A percentile compares a stretch with the other conserved stretches of the same genome.
Conservation (phyloP, 2,329 filamentous ascomycete genomes). For the Penicillium sp. region DNA sequence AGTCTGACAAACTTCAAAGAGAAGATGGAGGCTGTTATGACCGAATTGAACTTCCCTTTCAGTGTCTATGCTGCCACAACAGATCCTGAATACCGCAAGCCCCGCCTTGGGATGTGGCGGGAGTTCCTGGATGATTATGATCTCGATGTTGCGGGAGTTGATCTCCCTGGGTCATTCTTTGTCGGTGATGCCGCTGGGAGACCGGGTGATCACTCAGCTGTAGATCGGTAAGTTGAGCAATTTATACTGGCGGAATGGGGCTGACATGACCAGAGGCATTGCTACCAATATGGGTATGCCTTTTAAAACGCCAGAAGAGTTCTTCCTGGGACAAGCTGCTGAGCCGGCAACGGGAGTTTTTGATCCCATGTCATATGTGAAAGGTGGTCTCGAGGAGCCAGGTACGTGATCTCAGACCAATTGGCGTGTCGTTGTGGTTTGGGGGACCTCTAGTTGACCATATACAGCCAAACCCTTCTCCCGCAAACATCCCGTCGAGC, state of each 20-base stretch:
- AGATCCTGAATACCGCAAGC: constrained; percentile 83
- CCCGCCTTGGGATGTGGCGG: constrained; percentile 84
- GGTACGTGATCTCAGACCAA: constrained; percentile 29
- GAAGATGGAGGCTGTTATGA: constrained; percentile 71
- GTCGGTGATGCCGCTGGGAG: constrained; percentile 78
- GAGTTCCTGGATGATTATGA: constrained; percentile 64
- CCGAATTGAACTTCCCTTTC: constrained; percentile 67
- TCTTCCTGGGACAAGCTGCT: constrained; percentile 70
- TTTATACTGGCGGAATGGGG: constrained; percentile 9
- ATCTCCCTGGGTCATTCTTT: constrained; percentile 73
- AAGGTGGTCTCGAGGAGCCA: constrained; percentile 29
- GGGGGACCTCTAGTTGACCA: not conserved
- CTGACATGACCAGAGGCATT: constrained; percentile 63
- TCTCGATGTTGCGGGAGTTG: constrained; percentile 60
- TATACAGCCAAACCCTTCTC: constrained; percentile 42
- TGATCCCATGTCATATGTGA: constrained; percentile 63
- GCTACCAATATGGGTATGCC: constrained; percentile 78
- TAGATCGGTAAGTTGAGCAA: constrained; percentile 52
- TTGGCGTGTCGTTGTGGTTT: not conserved
- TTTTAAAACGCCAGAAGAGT: constrained; percentile 90
- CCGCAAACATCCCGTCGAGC: constrained; percentile 67
- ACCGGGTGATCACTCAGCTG: constrained; percentile 60
- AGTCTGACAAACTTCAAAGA: constrained; percentile 79
- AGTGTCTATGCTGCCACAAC: constrained; percentile 83
- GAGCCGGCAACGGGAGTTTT: constrained; percentile 70